A percentile compares a stretch with the other conserved stretches of the same genome.
Evolutionary conservation across 1,284 basidiomycete genomes (phyloP).

Genomic region (Tilletia indica): DNA sequence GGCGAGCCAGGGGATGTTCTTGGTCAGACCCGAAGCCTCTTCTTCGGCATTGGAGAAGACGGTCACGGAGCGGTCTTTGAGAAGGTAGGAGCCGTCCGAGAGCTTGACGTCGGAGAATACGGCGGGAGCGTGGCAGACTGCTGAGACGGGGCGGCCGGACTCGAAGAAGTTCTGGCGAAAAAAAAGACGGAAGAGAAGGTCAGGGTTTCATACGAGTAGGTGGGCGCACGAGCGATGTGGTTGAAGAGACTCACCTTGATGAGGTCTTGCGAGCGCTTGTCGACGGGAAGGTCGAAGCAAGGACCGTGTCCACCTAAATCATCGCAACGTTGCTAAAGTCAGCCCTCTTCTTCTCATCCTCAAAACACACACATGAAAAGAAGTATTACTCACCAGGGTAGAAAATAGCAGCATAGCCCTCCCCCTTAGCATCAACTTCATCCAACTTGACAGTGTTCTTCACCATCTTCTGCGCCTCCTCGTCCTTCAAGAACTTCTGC

Average conservation of each 20-base stretch:
- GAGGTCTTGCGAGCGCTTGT: slow-evolving; percentile 34
- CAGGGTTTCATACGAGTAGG: no score
- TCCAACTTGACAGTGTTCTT: slow-evolving; percentile 65
- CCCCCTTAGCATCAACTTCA: slow-evolving; percentile 63
- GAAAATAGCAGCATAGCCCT: slow-evolving; percentile 70
- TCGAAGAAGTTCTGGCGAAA: slow-evolving; percentile 34
- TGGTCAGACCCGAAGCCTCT: slow-evolving; percentile 57
- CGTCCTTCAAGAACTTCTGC: slow-evolving; percentile 67
- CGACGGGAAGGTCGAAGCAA: slow-evolving; percentile 43
- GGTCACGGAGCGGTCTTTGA: slow-evolving; percentile 66
- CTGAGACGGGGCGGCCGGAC: slow-evolving; percentile 35
- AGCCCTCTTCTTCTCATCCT: background rate
- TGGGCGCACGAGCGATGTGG: no score
- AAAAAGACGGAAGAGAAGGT: background rate
- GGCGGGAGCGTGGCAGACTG: slow-evolving; percentile 47
- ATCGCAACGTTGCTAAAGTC: background rate
- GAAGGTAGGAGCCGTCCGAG: slow-evolving; percentile 32
- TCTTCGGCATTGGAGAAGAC: slow-evolving; percentile 74
- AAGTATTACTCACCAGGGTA: slow-evolving; percentile 61
- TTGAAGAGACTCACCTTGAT: slow-evolving; percentile 23
- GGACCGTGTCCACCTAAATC: slow-evolving; percentile 22
- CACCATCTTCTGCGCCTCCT: slow-evolving; percentile 62
- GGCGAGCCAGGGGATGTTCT: slow-evolving; percentile 68
- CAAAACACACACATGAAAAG: background rate
- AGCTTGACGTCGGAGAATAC: slow-evolving; percentile 47